Evolutionary conservation across 2,329 filamentous ascomycete genomes (phyloP).

Genomic region (Botrytis sinoallii): DNA sequence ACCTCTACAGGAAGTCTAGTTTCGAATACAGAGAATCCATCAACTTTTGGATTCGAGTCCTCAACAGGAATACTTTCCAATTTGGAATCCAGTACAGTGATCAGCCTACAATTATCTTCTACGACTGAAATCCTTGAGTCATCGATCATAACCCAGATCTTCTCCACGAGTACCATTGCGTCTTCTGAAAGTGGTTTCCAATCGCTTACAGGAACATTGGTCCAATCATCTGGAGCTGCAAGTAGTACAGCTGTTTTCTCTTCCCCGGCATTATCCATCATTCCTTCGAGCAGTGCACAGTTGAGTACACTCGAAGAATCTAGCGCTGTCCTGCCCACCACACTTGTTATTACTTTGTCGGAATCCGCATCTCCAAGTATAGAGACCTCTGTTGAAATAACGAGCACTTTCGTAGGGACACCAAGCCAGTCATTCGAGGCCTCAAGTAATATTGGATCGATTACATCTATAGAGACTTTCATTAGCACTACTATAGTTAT

Average conservation of each 20-base stretch:
- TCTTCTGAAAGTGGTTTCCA: not conserved
- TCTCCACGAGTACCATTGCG: not conserved
- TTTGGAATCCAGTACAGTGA: not conserved
- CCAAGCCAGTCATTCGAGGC: not conserved
- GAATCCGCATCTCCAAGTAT: not conserved
- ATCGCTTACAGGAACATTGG: not conserved
- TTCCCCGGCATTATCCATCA: not conserved
- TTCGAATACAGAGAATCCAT: not conserved
- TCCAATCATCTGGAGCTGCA: not conserved
- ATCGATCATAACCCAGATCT: not conserved
- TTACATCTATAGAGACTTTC: not conserved
- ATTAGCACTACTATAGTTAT: not conserved
- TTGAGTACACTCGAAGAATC: not conserved
- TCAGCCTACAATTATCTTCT: not conserved
- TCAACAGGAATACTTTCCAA: not conserved
- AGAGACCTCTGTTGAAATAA: not conserved
- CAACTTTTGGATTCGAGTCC: not conserved
- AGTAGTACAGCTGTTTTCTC: not conserved
- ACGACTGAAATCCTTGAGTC: not conserved
- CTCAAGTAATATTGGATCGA: not conserved
- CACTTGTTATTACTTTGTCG: not conserved
- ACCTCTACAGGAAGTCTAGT: not conserved
- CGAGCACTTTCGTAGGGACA: not conserved
- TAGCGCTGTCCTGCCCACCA: not conserved
- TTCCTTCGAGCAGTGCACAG: not conserved